These are phyloP conservation scores for Aspergillus texensis DNA, from an alignment of 2,329 filamentous ascomycete species.

Conservation along the genomic window DNA sequence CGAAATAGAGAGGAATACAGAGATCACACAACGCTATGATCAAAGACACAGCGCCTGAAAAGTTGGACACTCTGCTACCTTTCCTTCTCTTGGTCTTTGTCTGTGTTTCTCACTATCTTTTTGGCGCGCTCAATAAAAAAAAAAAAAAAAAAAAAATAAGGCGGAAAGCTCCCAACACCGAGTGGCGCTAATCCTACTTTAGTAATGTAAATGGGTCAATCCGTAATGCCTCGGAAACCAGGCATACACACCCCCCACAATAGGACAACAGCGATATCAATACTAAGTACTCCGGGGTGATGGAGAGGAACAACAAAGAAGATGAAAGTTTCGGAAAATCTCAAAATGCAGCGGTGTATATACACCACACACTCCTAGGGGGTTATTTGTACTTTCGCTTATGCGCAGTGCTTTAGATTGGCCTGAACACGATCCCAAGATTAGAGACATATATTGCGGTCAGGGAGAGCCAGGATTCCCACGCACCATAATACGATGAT, in stretches of 20 bases:
- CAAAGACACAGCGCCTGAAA: neutral
- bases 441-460: conserved; percentile 13
- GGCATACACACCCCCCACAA: conserved; percentile 14
- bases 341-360: neutral
- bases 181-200: conserved; percentile 15
- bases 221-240: conserved; percentile 18
- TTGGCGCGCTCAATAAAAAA: conserved; percentile 17
- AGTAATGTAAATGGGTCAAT: conserved; percentile 5
- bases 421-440: conserved; percentile 1
- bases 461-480: conserved; percentile 12
- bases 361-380: neutral
- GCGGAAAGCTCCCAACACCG: conserved; percentile 6
- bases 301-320: neutral
- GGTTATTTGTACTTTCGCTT: neutral
- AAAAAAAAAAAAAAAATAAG: conserved; percentile 16
- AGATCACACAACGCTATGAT: conserved; percentile 6
- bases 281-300: neutral
- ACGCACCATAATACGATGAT: conserved; percentile 9
- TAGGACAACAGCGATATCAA: neutral
- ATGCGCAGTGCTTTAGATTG: neutral
- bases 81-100: conserved; percentile 3
- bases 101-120: conserved; percentile 9
- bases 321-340: neutral
- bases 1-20: conserved; percentile 10
- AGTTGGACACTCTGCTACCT: neutral